A percentile compares a stretch with the other conserved stretches of the same genome.
phyloP scores from a whole-genome alignment of 2,329 filamentous ascomycete genomes.

The Pseudovirgaria hyperparasitica region DNA sequence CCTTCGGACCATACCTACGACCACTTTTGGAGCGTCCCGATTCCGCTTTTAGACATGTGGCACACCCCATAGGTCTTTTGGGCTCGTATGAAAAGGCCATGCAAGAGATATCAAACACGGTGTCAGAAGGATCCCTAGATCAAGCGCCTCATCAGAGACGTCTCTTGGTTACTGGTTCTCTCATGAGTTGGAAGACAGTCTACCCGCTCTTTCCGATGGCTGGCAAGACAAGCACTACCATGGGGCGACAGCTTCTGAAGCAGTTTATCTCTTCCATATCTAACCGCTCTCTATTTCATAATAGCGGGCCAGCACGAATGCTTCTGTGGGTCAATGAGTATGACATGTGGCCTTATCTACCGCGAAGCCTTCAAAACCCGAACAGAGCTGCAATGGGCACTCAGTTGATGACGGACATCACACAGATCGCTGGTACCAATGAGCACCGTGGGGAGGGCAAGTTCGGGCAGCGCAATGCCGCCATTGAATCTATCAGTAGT shows the following conservation, averaged over 20 bases:
- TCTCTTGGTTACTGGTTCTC: slow-evolving; percentile 45
- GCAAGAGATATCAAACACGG: slow-evolving; percentile 38
- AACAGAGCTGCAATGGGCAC: slow-evolving; percentile 29
- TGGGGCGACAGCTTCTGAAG: slow-evolving; percentile 45
- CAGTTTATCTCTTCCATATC: slow-evolving; percentile 50
- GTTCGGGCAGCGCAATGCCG: no score
- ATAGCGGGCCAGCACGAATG: slow-evolving; percentile 68
- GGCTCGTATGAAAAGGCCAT: slow-evolving; percentile 40
- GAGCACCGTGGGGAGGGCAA: no score
- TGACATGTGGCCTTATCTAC: no score
- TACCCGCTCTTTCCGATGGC: no score
- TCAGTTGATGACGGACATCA: no score
- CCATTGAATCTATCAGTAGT: no score
- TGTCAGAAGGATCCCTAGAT: slow-evolving; percentile 26
- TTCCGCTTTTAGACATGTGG: slow-evolving; percentile 37
- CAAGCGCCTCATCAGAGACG: slow-evolving; percentile 51
- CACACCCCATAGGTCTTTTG: slow-evolving; percentile 11
- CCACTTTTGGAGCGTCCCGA: slow-evolving; percentile 25
- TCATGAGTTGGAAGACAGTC: slow-evolving; percentile 23
- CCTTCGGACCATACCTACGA: slow-evolving; percentile 49
- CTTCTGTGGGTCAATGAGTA: slow-evolving; percentile 57
- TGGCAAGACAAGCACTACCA: slow-evolving; percentile 38
- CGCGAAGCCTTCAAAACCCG: slow-evolving; percentile 11
- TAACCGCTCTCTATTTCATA: slow-evolving; percentile 50
- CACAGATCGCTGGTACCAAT: no score